Evolutionary conservation across 352 stramenopile species (phyloP).

Genomic region (Pythium graminicola): DNA sequence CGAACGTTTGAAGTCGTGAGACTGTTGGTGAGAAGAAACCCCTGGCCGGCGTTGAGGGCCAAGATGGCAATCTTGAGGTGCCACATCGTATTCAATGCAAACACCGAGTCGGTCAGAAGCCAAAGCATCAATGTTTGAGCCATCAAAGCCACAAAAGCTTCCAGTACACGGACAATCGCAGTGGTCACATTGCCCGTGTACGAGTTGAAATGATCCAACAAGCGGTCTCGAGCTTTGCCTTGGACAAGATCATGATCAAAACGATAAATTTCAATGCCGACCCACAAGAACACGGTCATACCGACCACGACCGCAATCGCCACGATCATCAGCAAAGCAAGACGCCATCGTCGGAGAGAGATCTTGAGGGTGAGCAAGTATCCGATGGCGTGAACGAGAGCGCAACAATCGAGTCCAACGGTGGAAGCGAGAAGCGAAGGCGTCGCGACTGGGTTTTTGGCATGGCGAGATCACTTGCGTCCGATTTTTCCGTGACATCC

Average conservation of each 20-base stretch:
- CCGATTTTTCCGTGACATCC: no score
- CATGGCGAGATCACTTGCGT: no score
- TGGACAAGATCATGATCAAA: not conserved
- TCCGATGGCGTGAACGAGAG: no score
- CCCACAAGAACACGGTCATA: not conserved
- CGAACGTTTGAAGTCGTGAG: constrained; percentile 3
- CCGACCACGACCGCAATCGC: not conserved
- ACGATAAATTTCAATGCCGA: not conserved
- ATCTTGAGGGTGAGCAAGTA: no score
- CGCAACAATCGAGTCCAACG: no score
- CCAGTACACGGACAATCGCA: constrained; percentile 1
- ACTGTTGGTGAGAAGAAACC: not conserved
- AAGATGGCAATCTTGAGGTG: not conserved
- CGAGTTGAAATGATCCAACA: constrained; percentile 14
- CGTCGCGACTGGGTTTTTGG: no score
- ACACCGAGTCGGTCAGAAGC: not conserved
- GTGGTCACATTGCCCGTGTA: constrained; percentile 10
- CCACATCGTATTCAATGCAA: not conserved
- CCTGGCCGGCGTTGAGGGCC: not conserved
- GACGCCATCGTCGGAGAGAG: not conserved
- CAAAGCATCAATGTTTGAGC: constrained; percentile 3
- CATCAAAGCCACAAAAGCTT: constrained; percentile 4
- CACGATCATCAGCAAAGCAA: not conserved
- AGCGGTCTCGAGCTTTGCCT: not conserved
- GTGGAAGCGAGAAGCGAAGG: no score